phyloP scores from a whole-genome alignment of 495 filamentous ascomycete genomes.

The Daldinia bambusicola region DNA sequence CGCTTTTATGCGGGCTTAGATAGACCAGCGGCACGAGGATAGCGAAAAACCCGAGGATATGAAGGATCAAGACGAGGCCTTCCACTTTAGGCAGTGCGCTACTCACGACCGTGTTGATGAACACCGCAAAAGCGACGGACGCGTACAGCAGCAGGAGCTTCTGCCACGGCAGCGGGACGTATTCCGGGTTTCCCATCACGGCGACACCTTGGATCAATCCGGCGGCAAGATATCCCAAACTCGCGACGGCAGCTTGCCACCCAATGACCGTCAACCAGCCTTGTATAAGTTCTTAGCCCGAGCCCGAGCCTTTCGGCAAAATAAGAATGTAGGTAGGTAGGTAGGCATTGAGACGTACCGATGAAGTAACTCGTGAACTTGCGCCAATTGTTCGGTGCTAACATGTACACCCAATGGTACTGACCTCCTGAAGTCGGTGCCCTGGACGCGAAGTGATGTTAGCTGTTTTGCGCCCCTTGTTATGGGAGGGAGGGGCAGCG shows the following conservation, averaged over 20 bases:
- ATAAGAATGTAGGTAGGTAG: not conserved
- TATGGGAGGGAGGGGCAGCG: no score
- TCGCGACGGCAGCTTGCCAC: conserved; percentile 68
- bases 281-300: not conserved
- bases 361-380: conserved; percentile 70
- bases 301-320: not conserved
- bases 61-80: conserved; percentile 57
- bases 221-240: conserved; percentile 64
- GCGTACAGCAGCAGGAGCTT: conserved; percentile 60
- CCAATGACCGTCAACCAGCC: conserved; percentile 69
- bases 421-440: conserved; percentile 52
- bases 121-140: conserved; percentile 52
- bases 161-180: conserved; percentile 53
- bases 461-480: not conserved
- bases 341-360: conserved; percentile 33
- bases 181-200: conserved; percentile 26
- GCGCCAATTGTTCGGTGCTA: conserved; percentile 63
- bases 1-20: conserved; percentile 54
- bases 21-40: conserved; percentile 62
- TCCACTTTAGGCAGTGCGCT: conserved; percentile 59
- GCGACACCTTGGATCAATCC: conserved; percentile 65
- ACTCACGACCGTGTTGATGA: conserved; percentile 58
- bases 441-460: not conserved
- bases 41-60: conserved; percentile 63
- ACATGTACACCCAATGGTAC: conserved; percentile 67